Evolutionary conservation across 768 basidiomycete genomes (phyloP).

Genomic region (Saitozyma podzolica): DNA sequence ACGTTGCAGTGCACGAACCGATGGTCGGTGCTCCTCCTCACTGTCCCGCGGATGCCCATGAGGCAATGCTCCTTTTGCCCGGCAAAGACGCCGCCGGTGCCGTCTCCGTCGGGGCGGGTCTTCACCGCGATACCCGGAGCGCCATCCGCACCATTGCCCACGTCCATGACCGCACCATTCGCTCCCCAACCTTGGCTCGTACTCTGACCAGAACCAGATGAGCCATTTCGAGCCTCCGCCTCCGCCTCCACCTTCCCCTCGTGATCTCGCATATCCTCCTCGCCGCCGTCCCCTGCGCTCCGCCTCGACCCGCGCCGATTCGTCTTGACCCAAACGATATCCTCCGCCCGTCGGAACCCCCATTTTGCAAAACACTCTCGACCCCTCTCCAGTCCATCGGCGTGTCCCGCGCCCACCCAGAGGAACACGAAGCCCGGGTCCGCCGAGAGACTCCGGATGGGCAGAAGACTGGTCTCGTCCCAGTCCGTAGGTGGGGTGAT

Average conservation of each 20-base stretch:
- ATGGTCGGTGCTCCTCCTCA: constrained; percentile 86
- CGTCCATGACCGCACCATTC: neutral
- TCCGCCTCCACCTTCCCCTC: neutral
- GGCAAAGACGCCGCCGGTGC: constrained; percentile 61
- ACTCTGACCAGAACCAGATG: neutral
- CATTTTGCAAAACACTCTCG: constrained; percentile 86
- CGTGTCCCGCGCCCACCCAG: constrained; percentile 96
- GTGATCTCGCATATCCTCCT: constrained; percentile 33
- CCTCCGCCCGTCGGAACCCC: constrained; percentile 86
- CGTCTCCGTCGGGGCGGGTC: neutral
- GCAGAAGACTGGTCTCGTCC: constrained; percentile 78
- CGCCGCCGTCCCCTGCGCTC: neutral
- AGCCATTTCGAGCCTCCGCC: neutral
- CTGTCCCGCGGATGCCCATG: constrained; percentile 96
- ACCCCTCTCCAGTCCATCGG: constrained; percentile 87
- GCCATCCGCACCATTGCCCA: neutral
- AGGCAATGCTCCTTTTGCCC: constrained; percentile 93
- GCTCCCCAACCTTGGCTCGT: neutral
- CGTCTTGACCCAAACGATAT: constrained; percentile 98
- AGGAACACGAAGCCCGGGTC: constrained; percentile 93
- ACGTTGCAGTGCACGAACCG: constrained; percentile 99
- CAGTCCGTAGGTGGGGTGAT: constrained; percentile 70
- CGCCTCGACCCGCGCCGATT: constrained; percentile 53
- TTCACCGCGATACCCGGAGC: neutral
- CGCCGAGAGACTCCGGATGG: constrained; percentile 75